Evolutionary conservation across 768 basidiomycete species (phyloP).

Genomic region (Tricholoma sp.): DNA sequence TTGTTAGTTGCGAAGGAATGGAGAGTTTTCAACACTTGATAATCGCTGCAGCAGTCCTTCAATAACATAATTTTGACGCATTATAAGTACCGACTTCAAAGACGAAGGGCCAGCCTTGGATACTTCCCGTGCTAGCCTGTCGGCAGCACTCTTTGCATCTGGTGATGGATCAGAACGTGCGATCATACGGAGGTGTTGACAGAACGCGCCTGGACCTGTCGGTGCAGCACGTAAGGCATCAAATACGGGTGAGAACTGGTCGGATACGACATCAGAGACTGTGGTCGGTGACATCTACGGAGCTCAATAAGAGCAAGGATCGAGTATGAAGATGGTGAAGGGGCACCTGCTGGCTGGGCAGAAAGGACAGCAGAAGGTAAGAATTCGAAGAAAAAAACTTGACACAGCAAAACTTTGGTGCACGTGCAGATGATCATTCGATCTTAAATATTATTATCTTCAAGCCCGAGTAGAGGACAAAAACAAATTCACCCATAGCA

Average conservation of each 20-base stretch:
- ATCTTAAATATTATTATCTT: not conserved
- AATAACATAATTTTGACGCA: not conserved
- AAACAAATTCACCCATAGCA: too few species aligned
- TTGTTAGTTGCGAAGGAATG: slow-evolving; percentile 73
- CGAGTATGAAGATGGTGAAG: not conserved
- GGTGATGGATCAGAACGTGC: slow-evolving; percentile 9
- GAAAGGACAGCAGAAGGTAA: not conserved
- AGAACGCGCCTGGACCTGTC: slow-evolving; percentile 50
- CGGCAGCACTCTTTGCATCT: slow-evolving; percentile 85
- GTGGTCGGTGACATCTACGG: slow-evolving; percentile 49
- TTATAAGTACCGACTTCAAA: slow-evolving; percentile 43
- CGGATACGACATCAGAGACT: slow-evolving; percentile 37
- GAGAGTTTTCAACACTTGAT: slow-evolving; percentile 56
- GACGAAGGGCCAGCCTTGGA: slow-evolving; percentile 56
- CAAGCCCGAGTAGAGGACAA: too few species aligned
- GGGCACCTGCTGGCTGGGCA: not conserved
- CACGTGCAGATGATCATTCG: slow-evolving; percentile 2
- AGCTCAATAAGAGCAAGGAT: slow-evolving; percentile 1
- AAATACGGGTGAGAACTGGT: slow-evolving; percentile 42
- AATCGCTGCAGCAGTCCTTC: slow-evolving; percentile 39
- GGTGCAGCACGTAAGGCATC: slow-evolving; percentile 53
- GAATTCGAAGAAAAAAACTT: not conserved
- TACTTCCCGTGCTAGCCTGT: slow-evolving; percentile 71
- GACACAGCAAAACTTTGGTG: not conserved
- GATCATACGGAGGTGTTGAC: not conserved